Percentiles rank a stretch among this genome's conserved stretches.
These are phyloP conservation scores for Penicillium ucsense DNA, from an alignment of 495 filamentous ascomycete species.

Conservation along the genomic window DNA sequence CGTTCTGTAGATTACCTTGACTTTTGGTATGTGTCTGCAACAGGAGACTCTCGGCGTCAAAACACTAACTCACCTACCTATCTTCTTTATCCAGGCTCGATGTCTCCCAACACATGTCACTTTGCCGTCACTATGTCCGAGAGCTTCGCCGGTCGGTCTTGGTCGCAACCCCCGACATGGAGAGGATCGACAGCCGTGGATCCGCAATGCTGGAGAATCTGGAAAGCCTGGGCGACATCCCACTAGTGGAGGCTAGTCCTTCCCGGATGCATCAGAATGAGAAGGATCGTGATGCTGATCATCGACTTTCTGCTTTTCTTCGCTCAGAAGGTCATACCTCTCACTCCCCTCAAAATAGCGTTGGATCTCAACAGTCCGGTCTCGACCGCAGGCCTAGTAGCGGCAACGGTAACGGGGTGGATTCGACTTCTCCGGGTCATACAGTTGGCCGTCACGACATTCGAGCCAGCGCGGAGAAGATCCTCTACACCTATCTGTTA, in stretches of 20 bases:
- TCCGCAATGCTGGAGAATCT: constrained; percentile 67
- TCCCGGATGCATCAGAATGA: constrained; percentile 29
- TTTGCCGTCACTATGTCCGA: constrained; percentile 95
- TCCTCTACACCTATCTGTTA: constrained; percentile 89
- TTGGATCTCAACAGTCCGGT: constrained; percentile 42
- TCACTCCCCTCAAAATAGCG: constrained; percentile 63
- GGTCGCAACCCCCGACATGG: constrained; percentile 82
- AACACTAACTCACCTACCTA: too few relatives aligned
- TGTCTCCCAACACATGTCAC: constrained; percentile 96
- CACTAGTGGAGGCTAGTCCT: constrained; percentile 35
- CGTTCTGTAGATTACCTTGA: constrained; percentile 95
- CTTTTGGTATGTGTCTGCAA: constrained; percentile 63
- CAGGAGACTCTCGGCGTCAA: too few relatives aligned
- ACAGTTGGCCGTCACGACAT: constrained; percentile 81
- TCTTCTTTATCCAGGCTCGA: constrained; percentile 62
- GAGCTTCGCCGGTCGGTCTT: constrained; percentile 90
- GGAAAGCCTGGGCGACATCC: constrained; percentile 54
- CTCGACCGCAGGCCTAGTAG: constrained; percentile 58
- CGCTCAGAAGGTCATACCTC: constrained; percentile 54
- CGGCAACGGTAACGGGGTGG: constrained; percentile 33
- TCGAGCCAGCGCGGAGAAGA: constrained; percentile 88
- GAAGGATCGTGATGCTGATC: constrained; percentile 60
- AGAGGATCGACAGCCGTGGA: constrained; percentile 69
- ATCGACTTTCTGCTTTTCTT: constrained; percentile 80
- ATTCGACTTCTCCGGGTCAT: constrained; percentile 70